Conservation (phyloP, 2,329 filamentous ascomycete species). For the Fusarium cyanostomum region DNA sequence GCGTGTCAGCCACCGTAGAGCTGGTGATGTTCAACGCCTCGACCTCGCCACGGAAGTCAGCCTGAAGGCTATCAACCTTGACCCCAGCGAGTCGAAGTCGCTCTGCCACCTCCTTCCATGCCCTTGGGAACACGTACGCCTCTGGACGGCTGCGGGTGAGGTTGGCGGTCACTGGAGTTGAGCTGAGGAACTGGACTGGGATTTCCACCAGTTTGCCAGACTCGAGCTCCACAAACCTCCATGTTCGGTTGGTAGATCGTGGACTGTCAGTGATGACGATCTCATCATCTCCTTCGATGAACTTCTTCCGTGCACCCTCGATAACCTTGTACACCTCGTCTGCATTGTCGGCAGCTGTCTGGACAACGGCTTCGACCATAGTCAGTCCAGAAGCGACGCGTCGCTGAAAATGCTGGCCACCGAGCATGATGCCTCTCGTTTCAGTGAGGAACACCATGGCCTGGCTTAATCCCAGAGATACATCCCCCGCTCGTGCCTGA, state of each 20-base stretch:
- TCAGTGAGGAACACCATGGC: slow-evolving; percentile 42
- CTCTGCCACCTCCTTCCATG: slow-evolving; percentile 38
- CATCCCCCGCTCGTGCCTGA: slow-evolving; percentile 38
- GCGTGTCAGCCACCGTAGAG: slow-evolving; percentile 11
- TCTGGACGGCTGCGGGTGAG: slow-evolving; percentile 40
- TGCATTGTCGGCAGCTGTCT: slow-evolving; percentile 39
- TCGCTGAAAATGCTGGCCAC: slow-evolving; percentile 46
- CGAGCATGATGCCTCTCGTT: slow-evolving; percentile 44
- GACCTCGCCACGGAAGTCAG: slow-evolving; percentile 37
- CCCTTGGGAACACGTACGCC: slow-evolving; percentile 42
- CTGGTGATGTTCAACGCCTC: slow-evolving; percentile 36
- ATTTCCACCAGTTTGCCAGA: slow-evolving; percentile 39
- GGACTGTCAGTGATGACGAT: slow-evolving; percentile 40
- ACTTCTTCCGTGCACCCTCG: slow-evolving; percentile 37
- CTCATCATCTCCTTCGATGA: slow-evolving; percentile 35
- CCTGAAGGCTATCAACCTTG: slow-evolving; percentile 31
- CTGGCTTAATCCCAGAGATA: slow-evolving; percentile 40
- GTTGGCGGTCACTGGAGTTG: slow-evolving; percentile 40
- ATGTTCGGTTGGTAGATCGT: slow-evolving; percentile 36
- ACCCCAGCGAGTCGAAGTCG: slow-evolving; percentile 38
- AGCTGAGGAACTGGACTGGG: slow-evolving; percentile 38
- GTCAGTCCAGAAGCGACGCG: slow-evolving; percentile 43
- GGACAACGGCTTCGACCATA: slow-evolving; percentile 39
- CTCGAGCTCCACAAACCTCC: slow-evolving; percentile 40
- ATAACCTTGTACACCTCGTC: slow-evolving; percentile 31